Conservation (phyloP, 2,329 filamentous ascomycete species). For the Emergomyces orientalis region DNA sequence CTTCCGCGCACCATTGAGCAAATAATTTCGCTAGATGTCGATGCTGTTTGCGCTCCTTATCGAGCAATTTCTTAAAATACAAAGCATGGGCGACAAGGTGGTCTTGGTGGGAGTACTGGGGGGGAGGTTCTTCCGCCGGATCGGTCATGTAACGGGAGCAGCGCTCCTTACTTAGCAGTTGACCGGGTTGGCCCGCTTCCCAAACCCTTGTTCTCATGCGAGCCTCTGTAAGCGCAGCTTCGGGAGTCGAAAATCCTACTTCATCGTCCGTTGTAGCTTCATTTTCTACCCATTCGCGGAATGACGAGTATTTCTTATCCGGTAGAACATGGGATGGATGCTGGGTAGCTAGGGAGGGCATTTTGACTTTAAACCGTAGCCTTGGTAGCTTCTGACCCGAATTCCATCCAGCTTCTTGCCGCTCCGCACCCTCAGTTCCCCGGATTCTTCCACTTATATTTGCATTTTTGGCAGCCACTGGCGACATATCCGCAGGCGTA, state of each 20-base stretch:
- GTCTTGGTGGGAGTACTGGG: conserved; percentile 79
- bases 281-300: conserved; percentile 55
- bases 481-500: background rate
- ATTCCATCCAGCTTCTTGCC: conserved; percentile 13
- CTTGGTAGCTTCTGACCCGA: conserved; percentile 24
- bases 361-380: conserved; percentile 42
- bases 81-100: conserved; percentile 70
- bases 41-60: conserved; percentile 70
- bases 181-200: conserved; percentile 63
- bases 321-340: conserved; percentile 44
- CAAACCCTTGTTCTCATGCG: conserved; percentile 59
- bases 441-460: background rate
- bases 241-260: conserved; percentile 43
- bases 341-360: conserved; percentile 42
- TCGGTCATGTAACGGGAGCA: conserved; percentile 69
- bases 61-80: conserved; percentile 71
- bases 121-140: conserved; percentile 60
- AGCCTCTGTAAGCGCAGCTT: conserved; percentile 60
- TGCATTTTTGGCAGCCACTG: background rate
- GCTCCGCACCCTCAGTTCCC: conserved; percentile 15
- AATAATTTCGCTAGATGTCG: conserved; percentile 66
- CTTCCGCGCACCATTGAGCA: conserved; percentile 47
- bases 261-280: conserved; percentile 40
- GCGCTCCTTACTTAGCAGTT: conserved; percentile 58
- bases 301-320: conserved; percentile 41